phyloP scores from a whole-genome alignment of 345 rosid species.

The Rhizophora apiculata region DNA sequence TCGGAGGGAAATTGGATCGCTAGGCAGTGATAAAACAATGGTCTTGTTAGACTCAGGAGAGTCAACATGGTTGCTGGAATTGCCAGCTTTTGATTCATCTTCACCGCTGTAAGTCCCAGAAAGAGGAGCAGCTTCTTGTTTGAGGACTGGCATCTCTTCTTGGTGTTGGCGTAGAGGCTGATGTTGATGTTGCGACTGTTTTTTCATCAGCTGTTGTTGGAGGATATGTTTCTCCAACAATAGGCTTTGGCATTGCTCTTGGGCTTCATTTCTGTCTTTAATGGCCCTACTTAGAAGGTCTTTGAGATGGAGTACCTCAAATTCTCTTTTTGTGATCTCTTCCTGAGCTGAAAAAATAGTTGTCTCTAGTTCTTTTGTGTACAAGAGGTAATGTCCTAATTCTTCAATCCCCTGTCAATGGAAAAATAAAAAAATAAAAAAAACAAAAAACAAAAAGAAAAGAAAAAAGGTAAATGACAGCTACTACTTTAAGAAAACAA shows the following conservation, averaged over 20 bases:
- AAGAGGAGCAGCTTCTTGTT: conserved; percentile 22
- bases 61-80: conserved; percentile 13
- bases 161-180: conserved; percentile 14
- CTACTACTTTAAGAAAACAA: background rate
- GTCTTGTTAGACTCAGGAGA: conserved; percentile 19
- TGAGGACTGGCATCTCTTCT: conserved; percentile 7
- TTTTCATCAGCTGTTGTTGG: conserved; percentile 25
- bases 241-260: conserved; percentile 30
- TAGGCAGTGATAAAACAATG: conserved; percentile 4
- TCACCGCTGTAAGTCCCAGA: conserved; percentile 28
- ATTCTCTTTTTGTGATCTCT: conserved; percentile 43
- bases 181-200: conserved; percentile 8
- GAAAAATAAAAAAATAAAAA: background rate
- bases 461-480: background rate
- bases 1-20: conserved; percentile 11
- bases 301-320: conserved; percentile 40
- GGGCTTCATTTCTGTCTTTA: conserved; percentile 49
- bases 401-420: conserved; percentile 48
- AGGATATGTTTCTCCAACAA: conserved; percentile 32
- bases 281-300: conserved; percentile 33
- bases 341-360: conserved; percentile 45
- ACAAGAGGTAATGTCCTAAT: conserved; percentile 35
- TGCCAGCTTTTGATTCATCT: conserved; percentile 32
- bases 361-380: conserved; percentile 47
- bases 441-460: background rate